These are phyloP conservation scores for Ceratocystis destructans DNA, from an alignment of 2,329 filamentous ascomycete species.

Conservation along the genomic window DNA sequence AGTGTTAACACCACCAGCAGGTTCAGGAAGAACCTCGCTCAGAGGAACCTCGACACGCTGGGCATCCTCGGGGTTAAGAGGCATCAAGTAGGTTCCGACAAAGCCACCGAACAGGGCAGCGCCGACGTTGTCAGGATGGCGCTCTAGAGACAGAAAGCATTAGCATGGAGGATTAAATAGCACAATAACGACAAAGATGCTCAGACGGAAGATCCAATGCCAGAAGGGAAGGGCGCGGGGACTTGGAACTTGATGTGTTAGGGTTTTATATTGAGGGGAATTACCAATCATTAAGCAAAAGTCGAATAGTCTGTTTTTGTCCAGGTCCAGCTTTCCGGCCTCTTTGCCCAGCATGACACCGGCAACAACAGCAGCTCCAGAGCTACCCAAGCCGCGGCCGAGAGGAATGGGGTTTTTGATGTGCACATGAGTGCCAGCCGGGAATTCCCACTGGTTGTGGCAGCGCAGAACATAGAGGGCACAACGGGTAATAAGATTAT, in stretches of 20 bases:
- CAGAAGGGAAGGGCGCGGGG: not conserved
- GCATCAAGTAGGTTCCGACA: slow-evolving; percentile 90
- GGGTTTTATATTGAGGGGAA: slow-evolving; percentile 19
- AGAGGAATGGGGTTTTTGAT: slow-evolving; percentile 93
- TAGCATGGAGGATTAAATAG: not conserved
- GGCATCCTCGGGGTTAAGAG: slow-evolving; percentile 75
- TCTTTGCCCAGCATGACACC: slow-evolving; percentile 89
- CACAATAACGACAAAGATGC: not conserved
- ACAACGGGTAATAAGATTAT: slow-evolving; percentile 86
- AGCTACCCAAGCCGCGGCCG: slow-evolving; percentile 84
- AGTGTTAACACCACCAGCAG: slow-evolving; percentile 82
- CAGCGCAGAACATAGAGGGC: slow-evolving; percentile 91
- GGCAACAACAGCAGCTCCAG: slow-evolving; percentile 86
- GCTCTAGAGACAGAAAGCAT: slow-evolving; percentile 35
- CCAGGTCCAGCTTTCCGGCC: slow-evolving; percentile 63
- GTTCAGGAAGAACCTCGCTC: slow-evolving; percentile 80
- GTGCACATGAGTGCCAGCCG: slow-evolving; percentile 75
- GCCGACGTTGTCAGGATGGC: slow-evolving; percentile 88
- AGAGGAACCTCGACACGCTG: slow-evolving; percentile 87
- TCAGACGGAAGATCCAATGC: not conserved
- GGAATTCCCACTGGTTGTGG: slow-evolving; percentile 75
- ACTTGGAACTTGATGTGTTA: not conserved
- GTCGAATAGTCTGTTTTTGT: slow-evolving; percentile 74
- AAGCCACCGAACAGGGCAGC: slow-evolving; percentile 93
- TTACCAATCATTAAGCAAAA: slow-evolving; percentile 92